Conservation (phyloP, 169 alveolate genomes). For the Plasmodium knowlesi region DNA sequence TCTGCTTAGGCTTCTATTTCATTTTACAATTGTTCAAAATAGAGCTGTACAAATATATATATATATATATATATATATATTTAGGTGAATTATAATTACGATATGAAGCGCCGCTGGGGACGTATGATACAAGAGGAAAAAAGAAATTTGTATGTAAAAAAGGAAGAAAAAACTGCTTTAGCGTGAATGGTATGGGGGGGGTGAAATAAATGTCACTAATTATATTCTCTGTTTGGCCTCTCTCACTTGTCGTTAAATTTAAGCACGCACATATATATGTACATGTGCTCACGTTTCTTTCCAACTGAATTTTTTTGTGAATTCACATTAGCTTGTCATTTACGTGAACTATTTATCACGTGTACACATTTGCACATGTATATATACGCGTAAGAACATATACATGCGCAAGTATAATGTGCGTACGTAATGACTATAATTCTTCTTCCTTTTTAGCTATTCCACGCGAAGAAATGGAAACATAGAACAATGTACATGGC, state of each 20-base stretch:
- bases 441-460: slow-evolving; percentile 6
- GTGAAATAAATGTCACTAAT: not conserved
- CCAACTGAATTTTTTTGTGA: not conserved
- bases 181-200: not conserved
- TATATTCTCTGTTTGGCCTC: not conserved
- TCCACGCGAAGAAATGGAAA: slow-evolving; percentile 23
- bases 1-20: not conserved
- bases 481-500: not conserved
- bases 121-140: not conserved
- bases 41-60: no score
- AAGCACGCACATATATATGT: not conserved
- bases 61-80: not conserved
- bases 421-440: slow-evolving; percentile 13
- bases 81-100: not conserved
- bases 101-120: not conserved
- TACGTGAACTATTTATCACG: slow-evolving; percentile 14
- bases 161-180: not conserved
- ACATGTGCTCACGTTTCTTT: not conserved
- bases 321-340: slow-evolving; percentile 4
- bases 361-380: slow-evolving; percentile 17
- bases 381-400: not conserved
- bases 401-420: not conserved
- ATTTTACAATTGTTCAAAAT: slow-evolving; percentile 34
- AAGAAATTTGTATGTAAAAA: not conserved
- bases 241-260: slow-evolving; percentile 11